A percentile compares a stretch with the other conserved stretches of the same genome.
Evolutionary conservation across 1,284 basidiomycete genomes (phyloP).

Genomic region (Pulveroboletus ridleyi): DNA sequence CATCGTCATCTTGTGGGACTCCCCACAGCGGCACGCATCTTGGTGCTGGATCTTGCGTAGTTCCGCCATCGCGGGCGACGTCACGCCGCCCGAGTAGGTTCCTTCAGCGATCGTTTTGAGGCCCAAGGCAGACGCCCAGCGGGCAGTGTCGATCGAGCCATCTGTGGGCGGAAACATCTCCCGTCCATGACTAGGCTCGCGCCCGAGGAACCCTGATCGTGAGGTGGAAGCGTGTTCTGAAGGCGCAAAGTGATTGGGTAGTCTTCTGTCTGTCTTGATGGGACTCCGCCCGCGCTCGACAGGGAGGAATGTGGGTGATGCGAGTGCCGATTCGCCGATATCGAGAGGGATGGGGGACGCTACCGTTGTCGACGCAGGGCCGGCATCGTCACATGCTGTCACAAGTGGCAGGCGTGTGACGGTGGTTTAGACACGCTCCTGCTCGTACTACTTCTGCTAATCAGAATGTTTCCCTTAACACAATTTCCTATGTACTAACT

Average conservation of each 20-base stretch:
- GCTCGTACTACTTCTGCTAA: conserved; percentile 40
- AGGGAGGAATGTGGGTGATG: conserved; percentile 33
- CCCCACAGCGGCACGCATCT: background rate
- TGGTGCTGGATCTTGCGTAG: conserved; percentile 33
- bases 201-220: conserved; percentile 28
- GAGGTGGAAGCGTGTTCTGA: conserved; percentile 34
- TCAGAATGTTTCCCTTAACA: too few relatives aligned
- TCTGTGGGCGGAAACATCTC: conserved; percentile 29
- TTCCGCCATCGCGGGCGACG: conserved; percentile 26
- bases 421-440: conserved; percentile 36
- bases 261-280: conserved; percentile 42
- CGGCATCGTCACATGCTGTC: conserved; percentile 24
- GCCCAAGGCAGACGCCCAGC: conserved; percentile 36
- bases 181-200: conserved; percentile 25
- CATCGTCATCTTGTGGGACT: conserved; percentile 18
- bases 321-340: conserved; percentile 37
- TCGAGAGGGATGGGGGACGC: conserved; percentile 35
- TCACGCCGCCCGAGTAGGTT: conserved; percentile 19
- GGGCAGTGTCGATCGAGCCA: conserved; percentile 34
- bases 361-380: conserved; percentile 27
- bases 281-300: conserved; percentile 48
- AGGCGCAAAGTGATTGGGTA: conserved; percentile 39
- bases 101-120: conserved; percentile 35
- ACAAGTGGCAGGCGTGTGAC: conserved; percentile 28
- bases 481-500: too few relatives aligned